These are phyloP conservation scores for Naematelia encephala DNA, from an alignment of 768 basidiomycete genomes.

Conservation along the genomic window DNA sequence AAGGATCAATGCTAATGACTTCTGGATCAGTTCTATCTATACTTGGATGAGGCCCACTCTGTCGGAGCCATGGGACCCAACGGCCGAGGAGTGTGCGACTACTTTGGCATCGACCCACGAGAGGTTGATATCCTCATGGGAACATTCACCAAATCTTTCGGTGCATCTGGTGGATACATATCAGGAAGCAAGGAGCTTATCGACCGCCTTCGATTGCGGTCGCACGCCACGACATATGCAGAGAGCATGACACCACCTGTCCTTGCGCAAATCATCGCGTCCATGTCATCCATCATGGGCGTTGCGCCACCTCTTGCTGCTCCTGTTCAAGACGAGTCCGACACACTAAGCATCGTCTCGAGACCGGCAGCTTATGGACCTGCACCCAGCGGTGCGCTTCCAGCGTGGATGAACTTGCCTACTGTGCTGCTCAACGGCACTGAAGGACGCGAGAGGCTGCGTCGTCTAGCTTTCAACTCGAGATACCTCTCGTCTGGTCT, in stretches of 20 bases:
- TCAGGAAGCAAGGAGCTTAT: conserved; percentile 77
- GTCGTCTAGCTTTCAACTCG: conserved; percentile 89
- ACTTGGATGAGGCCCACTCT: conserved; percentile 95
- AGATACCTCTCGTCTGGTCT: conserved; percentile 85
- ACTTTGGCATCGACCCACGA: conserved; percentile 78
- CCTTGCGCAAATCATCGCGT: conserved; percentile 81
- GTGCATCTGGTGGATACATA: conserved; percentile 81
- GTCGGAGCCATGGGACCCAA: conserved; percentile 91
- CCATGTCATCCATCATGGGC: conserved; percentile 97
- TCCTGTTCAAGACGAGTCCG: conserved; percentile 49
- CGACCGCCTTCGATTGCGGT: conserved; percentile 72
- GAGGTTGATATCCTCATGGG: conserved; percentile 94
- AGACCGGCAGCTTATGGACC: conserved; percentile 56
- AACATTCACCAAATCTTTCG: conserved; percentile 72
- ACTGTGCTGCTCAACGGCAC: conserved; percentile 69
- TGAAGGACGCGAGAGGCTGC: conserved; percentile 77
- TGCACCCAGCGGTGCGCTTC: conserved; percentile 63
- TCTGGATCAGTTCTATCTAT: conserved; percentile 84
- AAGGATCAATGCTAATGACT: not conserved
- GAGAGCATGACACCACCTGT: conserved; percentile 90
- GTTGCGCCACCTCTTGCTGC: conserved; percentile 54
- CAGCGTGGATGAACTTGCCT: conserved; percentile 75
- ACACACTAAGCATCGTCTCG: conserved; percentile 47
- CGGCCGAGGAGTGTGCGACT: conserved; percentile 92
- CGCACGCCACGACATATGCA: conserved; percentile 78